These are phyloP conservation scores for Dicorynia guianensis DNA, from an alignment of 306 rosid species.

Conservation along the genomic window DNA sequence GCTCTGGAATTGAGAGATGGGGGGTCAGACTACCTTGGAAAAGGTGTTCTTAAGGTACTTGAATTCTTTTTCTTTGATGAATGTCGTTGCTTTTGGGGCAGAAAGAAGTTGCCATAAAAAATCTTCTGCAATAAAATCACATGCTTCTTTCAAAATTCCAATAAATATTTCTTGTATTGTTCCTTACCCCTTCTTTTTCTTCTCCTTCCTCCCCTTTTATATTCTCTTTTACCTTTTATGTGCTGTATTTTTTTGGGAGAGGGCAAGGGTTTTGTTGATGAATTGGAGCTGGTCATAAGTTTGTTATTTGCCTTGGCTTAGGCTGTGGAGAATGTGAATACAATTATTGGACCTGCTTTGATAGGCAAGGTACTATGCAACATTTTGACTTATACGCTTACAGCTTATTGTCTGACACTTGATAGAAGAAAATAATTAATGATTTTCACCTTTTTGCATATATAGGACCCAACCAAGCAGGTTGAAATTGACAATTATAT, in stretches of 20 bases:
- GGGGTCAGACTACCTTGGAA: conserved; percentile 94
- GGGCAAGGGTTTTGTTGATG: neutral
- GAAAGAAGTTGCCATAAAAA: neutral
- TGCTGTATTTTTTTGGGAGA: neutral
- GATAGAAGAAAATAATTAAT: conserved; percentile 9
- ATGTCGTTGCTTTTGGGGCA: neutral
- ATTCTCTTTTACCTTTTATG: neutral
- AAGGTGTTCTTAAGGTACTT: conserved; percentile 88
- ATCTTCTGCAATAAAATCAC: neutral
- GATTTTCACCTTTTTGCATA: neutral
- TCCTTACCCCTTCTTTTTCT: neutral
- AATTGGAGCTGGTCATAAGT: conserved; percentile 25
- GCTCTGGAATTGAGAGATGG: conserved; percentile 98
- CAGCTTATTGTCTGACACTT: conserved; percentile 23
- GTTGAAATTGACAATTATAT: conserved; percentile 81
- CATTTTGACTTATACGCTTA: neutral
- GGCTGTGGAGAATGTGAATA: conserved; percentile 95
- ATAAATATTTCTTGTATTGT: conserved; percentile 7
- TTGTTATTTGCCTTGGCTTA: conserved; percentile 43
- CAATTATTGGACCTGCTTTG: conserved; percentile 87
- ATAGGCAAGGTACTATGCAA: conserved; percentile 75
- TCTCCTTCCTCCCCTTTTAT: neutral
- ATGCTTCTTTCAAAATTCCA: neutral
- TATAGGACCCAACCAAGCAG: conserved; percentile 88
- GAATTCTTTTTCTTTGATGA: neutral